These are phyloP conservation scores for Mycena pura DNA, from an alignment of 768 basidiomycete species.

Conservation along the genomic window DNA sequence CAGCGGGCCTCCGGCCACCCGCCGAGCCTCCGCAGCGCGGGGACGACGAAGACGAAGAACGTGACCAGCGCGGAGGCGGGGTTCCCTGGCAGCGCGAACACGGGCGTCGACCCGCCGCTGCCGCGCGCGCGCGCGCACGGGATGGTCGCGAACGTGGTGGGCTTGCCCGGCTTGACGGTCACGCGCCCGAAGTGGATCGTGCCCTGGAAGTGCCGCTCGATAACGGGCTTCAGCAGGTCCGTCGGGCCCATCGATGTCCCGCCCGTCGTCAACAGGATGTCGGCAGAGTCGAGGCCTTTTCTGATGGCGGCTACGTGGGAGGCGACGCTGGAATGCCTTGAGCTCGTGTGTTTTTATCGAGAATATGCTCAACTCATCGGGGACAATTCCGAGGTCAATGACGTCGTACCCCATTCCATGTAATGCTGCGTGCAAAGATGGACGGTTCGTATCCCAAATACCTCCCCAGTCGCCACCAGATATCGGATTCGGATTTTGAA, in stretches of 20 bases:
- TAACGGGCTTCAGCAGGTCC: slow-evolving; percentile 87
- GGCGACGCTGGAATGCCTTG: slow-evolving; percentile 48
- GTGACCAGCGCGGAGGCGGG: slow-evolving; percentile 89
- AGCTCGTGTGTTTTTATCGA: background rate
- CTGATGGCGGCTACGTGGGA: slow-evolving; percentile 65
- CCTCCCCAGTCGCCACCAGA: slow-evolving; percentile 63
- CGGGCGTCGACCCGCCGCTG: slow-evolving; percentile 53
- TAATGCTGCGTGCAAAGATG: slow-evolving; percentile 73
- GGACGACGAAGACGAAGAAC: slow-evolving; percentile 85
- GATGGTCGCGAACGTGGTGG: slow-evolving; percentile 88
- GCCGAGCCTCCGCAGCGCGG: slow-evolving; percentile 74
- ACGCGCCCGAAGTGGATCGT: slow-evolving; percentile 88
- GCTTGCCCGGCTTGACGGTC: slow-evolving; percentile 84
- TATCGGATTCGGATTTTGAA: slow-evolving; percentile 50
- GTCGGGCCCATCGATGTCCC: slow-evolving; percentile 93
- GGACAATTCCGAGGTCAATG: slow-evolving; percentile 80
- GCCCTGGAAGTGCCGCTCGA: slow-evolving; percentile 79
- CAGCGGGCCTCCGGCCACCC: slow-evolving; percentile 64
- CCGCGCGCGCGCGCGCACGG: slow-evolving; percentile 51
- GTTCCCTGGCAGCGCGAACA: slow-evolving; percentile 90
- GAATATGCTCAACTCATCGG: slow-evolving; percentile 62
- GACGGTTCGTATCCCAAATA: slow-evolving; percentile 88
- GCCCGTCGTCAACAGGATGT: slow-evolving; percentile 84
- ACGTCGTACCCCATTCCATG: slow-evolving; percentile 79
- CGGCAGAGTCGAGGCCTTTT: slow-evolving; percentile 65